A percentile compares a stretch with the other conserved stretches of the same genome.
phyloP scores from a whole-genome alignment of 805 yeast genomes.

The Blastobotrys americana region DNA sequence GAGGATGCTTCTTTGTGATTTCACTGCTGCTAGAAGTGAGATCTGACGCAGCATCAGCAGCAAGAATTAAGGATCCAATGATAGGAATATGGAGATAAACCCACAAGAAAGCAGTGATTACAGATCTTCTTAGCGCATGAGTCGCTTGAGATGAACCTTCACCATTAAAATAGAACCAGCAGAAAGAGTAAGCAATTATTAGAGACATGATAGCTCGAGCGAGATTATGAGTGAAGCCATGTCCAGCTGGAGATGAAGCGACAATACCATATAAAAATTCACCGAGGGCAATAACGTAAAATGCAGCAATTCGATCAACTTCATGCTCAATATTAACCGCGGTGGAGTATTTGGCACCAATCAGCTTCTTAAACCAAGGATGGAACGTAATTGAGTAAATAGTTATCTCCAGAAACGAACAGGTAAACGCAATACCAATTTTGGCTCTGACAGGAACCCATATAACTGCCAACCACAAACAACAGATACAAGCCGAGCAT shows the following conservation, averaged over 20 bases:
- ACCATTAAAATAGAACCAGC: slow-evolving; percentile 51
- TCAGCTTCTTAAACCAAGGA: slow-evolving; percentile 40
- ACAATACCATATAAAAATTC: slow-evolving; percentile 52
- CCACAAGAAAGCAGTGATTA: slow-evolving; percentile 40
- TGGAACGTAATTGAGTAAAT: slow-evolving; percentile 37
- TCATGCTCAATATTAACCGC: slow-evolving; percentile 63
- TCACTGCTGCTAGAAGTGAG: slow-evolving; percentile 31
- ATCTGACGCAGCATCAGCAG: slow-evolving; percentile 56
- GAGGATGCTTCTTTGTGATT: slow-evolving; percentile 19
- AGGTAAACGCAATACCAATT: slow-evolving; percentile 39
- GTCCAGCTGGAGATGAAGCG: slow-evolving; percentile 41
- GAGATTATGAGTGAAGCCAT: slow-evolving; percentile 39
- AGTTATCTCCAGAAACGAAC: slow-evolving; percentile 38
- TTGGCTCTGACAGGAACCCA: slow-evolving; percentile 41
- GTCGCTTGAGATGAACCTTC: slow-evolving; percentile 43
- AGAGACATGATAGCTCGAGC: slow-evolving; percentile 45
- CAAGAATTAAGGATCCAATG: slow-evolving; percentile 40
- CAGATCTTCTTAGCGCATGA: slow-evolving; percentile 49
- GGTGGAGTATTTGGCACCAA: slow-evolving; percentile 43
- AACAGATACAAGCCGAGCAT: slow-evolving; percentile 31
- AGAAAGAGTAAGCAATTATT: slow-evolving; percentile 41
- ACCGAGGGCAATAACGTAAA: slow-evolving; percentile 58
- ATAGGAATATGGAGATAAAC: slow-evolving; percentile 44
- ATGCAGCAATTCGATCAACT: slow-evolving; percentile 52
- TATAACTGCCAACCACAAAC: slow-evolving; percentile 47